phyloP scores from a whole-genome alignment of 306 rosid species.

The Ormosia emarginata region DNA sequence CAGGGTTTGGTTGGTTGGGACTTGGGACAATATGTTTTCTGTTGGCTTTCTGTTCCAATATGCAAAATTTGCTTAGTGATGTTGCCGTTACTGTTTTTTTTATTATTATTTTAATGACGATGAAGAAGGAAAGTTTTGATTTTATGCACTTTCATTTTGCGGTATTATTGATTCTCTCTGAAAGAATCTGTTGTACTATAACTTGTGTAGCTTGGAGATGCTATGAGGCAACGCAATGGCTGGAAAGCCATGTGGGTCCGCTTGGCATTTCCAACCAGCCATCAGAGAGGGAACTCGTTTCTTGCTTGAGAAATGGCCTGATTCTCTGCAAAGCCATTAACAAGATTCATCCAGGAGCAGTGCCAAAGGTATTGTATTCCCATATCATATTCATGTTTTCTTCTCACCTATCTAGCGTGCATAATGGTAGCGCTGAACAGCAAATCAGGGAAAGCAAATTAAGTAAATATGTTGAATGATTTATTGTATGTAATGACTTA shows the following conservation, averaged over 20 bases:
- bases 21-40: neutral
- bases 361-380: constrained; percentile 64
- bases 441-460: too few relatives aligned
- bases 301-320: constrained; percentile 87
- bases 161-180: neutral
- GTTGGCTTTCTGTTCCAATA: neutral
- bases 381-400: neutral
- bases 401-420: neutral
- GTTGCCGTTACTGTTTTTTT: neutral
- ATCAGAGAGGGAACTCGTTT: constrained; percentile 78
- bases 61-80: neutral
- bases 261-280: constrained; percentile 68
- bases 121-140: neutral
- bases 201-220: constrained; percentile 76
- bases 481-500: neutral
- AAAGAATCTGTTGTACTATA: neutral
- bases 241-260: constrained; percentile 72
- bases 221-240: constrained; percentile 85
- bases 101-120: neutral
- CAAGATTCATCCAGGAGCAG: constrained; percentile 88
- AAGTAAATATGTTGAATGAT: neutral
- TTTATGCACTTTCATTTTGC: neutral
- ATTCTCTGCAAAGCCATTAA: constrained; percentile 82
- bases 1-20: neutral
- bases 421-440: too few relatives aligned